phyloP scores from a whole-genome alignment of 805 yeast species.

The Spathaspora hagerdaliae region DNA sequence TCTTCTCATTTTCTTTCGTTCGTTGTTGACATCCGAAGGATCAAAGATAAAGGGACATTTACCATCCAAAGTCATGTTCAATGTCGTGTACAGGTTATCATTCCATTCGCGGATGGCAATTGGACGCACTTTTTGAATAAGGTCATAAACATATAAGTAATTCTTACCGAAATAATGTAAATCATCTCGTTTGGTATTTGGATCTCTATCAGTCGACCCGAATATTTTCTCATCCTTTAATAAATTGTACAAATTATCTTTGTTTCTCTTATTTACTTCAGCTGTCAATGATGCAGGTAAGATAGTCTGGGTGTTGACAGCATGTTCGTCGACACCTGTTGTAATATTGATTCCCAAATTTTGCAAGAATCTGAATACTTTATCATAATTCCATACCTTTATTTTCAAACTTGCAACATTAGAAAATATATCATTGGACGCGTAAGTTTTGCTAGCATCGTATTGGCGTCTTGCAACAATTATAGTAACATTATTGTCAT shows the following conservation, averaged over 20 bases:
- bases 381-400: slow-evolving; percentile 87
- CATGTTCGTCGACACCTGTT: slow-evolving; percentile 17
- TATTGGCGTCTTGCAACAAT: slow-evolving; percentile 66
- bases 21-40: slow-evolving; percentile 32
- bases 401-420: slow-evolving; percentile 58
- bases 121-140: slow-evolving; percentile 74
- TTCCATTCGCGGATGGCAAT: slow-evolving; percentile 80
- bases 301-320: slow-evolving; percentile 11
- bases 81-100: slow-evolving; percentile 47
- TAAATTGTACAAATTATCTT: slow-evolving; percentile 40
- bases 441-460: slow-evolving; percentile 37
- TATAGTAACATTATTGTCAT: slow-evolving; percentile 62
- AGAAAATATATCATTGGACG: slow-evolving; percentile 58
- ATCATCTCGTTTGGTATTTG: slow-evolving; percentile 79
- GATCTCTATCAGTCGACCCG: slow-evolving; percentile 89
- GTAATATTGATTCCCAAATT: slow-evolving; percentile 44
- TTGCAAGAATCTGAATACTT: slow-evolving; percentile 73
- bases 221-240: slow-evolving; percentile 79
- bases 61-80: slow-evolving; percentile 64
- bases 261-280: not conserved
- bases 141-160: slow-evolving; percentile 76
- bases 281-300: slow-evolving; percentile 4
- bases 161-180: slow-evolving; percentile 70
- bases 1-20: slow-evolving; percentile 37
- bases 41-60: slow-evolving; percentile 81